Evolutionary conservation across 2,329 filamentous ascomycete genomes (phyloP).

Genomic region (Metarhizium rileyi): DNA sequence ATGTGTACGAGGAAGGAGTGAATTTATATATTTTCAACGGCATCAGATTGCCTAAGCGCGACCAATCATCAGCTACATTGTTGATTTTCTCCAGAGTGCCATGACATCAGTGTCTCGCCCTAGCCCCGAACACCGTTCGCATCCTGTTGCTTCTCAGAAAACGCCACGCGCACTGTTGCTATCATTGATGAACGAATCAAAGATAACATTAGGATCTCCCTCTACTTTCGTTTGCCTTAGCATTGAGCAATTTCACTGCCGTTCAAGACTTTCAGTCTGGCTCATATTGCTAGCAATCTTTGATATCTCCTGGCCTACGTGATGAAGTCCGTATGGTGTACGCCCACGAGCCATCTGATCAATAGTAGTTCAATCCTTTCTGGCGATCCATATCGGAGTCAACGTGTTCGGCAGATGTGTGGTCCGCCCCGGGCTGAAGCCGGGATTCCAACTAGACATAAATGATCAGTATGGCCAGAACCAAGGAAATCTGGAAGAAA

Average conservation of each 20-base stretch:
- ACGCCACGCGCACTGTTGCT: too few species aligned
- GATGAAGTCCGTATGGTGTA: too few species aligned
- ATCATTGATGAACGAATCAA: too few species aligned
- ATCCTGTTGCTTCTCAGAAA: background rate
- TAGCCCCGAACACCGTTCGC: background rate
- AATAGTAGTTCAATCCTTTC: constrained; percentile 11
- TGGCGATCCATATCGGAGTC: constrained; percentile 12
- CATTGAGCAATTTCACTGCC: too few species aligned
- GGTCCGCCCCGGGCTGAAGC: background rate
- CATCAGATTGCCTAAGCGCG: background rate
- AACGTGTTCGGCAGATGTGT: constrained; percentile 5
- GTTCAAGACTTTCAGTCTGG: too few species aligned
- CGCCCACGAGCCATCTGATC: background rate
- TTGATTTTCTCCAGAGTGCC: background rate
- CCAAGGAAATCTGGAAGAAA: background rate
- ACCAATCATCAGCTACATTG: background rate
- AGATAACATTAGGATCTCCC: too few species aligned
- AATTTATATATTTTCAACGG: background rate
- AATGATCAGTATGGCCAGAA: background rate
- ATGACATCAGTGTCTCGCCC: background rate
- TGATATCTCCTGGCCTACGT: too few species aligned
- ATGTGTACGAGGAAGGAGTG: background rate
- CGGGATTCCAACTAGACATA: background rate
- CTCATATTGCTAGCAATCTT: too few species aligned
- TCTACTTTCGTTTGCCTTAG: too few species aligned